Base-by-base conservation (phyloP, 23 red algal genomes). In the Cyanidioschyzon merolae region DNA sequence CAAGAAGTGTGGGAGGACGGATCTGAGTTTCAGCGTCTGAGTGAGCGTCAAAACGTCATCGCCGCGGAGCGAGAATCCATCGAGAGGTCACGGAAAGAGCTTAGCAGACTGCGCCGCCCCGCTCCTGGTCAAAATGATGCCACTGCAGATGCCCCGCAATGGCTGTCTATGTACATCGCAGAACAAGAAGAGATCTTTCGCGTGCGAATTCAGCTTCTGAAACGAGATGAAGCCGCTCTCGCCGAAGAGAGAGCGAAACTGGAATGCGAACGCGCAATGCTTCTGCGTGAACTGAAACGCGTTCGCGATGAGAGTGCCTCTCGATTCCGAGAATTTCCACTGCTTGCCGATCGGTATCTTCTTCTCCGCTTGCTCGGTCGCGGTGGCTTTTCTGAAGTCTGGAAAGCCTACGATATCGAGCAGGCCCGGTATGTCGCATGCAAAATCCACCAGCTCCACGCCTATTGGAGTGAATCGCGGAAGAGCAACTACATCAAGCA, bases 401-500 rank as follows among this genome's bases (percentile, higher is more conserved):
- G 82, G 58, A 90, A 90, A 57, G 92, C 92, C 0, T 90, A 58
- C 59, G 92, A 96, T 58, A 79, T 96, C 67, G 29, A 57, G 1
- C 39, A 68, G 75, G 51, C 75, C 1, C 34, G 41, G 24, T 76
- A 77, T 57, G 92, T 96, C 0, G 92, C 92, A 0, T 96, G 88
- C 74, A 96, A 96, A 76, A 89, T 96, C 41, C 92, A 96, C 67
- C 92, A 96, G 57, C 80, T 96, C 40, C 82, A 86, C 51, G 57
- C 75, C 12, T 90, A 89, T 75, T 96, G 92, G 92, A 87, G 85
- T 21, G 92, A 90, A 67, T 83, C 90, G 50, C 87, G 88, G 75
- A 96, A 96, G 76, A 74, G 77, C 21, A 96, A 88, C 79, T 96
- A 90, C 74, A 90, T 96, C 38, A 41, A 87, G n/a, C 92, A 96